phyloP scores from a whole-genome alignment of 75 land plant species.

The Azolla pinnata region DNA sequence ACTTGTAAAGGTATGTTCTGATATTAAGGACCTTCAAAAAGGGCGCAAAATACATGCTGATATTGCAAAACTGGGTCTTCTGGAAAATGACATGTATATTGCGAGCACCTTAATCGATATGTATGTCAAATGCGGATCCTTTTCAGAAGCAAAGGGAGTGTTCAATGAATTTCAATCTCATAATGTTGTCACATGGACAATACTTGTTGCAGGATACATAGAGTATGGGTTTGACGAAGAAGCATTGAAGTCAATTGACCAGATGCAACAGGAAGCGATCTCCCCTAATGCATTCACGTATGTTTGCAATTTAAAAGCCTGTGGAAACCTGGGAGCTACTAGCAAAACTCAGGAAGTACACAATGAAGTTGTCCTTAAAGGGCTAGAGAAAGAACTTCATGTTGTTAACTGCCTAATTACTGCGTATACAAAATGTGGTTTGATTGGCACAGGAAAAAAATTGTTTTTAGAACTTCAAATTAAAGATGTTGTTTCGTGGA shows the following conservation, averaged over 20 bases:
- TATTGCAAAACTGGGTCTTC: background rate
- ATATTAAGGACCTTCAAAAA: conserved; percentile 1
- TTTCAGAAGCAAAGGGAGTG: conserved; percentile 3
- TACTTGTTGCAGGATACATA: conserved; percentile 10
- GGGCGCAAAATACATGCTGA: conserved; percentile 6
- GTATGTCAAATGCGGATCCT: conserved; percentile 3
- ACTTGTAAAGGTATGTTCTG: conserved; percentile 3
- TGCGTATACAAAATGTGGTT: conserved; percentile 20
- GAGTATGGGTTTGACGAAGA: conserved; percentile 8
- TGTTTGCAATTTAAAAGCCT: conserved; percentile 6
- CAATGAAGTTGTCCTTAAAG: background rate
- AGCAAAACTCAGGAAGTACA: conserved; percentile 1
- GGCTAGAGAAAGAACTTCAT: conserved; percentile 8
- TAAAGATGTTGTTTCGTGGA: conserved; percentile 39
- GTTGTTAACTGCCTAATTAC: conserved; percentile 27
- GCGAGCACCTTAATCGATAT: conserved; percentile 11
- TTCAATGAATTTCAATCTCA: conserved; percentile 3
- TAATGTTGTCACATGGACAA: conserved; percentile 3
- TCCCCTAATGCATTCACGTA: background rate
- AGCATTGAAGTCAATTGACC: conserved; percentile 7
- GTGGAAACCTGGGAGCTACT: background rate
- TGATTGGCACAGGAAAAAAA: conserved; percentile 13
- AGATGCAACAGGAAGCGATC: conserved; percentile 11
- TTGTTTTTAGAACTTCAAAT: conserved; percentile 25
- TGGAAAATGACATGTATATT: background rate